Conservation (phyloP, 2,329 filamentous ascomycete species). For the Fusarium temperatum region DNA sequence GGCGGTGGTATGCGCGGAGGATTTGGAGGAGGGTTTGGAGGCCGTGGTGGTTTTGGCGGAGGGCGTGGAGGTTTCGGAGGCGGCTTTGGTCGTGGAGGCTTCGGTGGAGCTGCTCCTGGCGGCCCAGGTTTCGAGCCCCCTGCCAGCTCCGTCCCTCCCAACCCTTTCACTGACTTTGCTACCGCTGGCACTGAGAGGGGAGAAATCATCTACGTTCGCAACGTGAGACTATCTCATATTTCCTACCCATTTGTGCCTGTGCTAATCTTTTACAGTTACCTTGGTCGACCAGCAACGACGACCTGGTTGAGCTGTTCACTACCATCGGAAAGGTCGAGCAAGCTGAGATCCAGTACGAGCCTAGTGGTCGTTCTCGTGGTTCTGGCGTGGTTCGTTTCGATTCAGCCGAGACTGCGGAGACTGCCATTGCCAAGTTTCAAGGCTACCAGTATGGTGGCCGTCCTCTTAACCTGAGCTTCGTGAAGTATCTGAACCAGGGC, state of each 20-base stretch:
- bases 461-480: conserved; percentile 90
- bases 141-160: conserved; percentile 68
- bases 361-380: conserved; percentile 92
- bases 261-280: conserved; percentile 72
- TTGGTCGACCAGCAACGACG: conserved; percentile 99
- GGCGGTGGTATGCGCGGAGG: conserved; percentile 68
- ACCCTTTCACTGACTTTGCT: conserved; percentile 93
- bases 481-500: conserved; percentile 85
- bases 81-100: conserved; percentile 56
- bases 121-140: conserved; percentile 57
- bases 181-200: conserved; percentile 85
- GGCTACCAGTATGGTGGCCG: conserved; percentile 97
- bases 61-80: conserved; percentile 56
- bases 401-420: conserved; percentile 82
- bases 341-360: conserved; percentile 99
- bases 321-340: conserved; percentile 98
- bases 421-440: conserved; percentile 95
- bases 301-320: conserved; percentile 93
- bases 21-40: conserved; percentile 62
- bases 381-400: conserved; percentile 98
- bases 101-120: conserved; percentile 56
- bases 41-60: conserved; percentile 61
- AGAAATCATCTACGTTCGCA: conserved; percentile 92
- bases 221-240: conserved; percentile 69
- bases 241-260: neutral